Evolutionary conservation across 352 stramenopile genomes (phyloP), one percentile per base, ranked within the genome.

Genomic region (Aphanomyces cochlioides): DNA sequence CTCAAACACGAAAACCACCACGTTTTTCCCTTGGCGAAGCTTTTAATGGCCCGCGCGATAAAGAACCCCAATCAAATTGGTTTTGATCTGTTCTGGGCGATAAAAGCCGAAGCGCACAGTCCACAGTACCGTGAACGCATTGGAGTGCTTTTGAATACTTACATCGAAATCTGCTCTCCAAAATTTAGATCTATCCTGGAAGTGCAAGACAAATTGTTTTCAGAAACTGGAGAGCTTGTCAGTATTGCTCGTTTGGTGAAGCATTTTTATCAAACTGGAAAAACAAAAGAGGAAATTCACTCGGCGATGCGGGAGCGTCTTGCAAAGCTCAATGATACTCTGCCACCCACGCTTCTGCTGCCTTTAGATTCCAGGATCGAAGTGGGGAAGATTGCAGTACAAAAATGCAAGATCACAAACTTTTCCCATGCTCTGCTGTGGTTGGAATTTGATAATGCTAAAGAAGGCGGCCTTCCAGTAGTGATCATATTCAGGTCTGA

Each of bases 351-450:
- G 78, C 77, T 98, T 0, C 92, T 90, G 4, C 66, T 98, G 8
- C 87, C 93, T 47, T 87, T 89, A 7, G 76, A 84, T 56, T 85
- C 87, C 72, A 37, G 85, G 87, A 15, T 94, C 89, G 58, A 94
- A 87, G 72, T 90, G 67, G 38, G 73, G 59, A 90, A 88, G 0
- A 76, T 98, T 36, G 81, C 92, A 47, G 74, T 92, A 5, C 76
- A 88, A 5, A 89, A 88, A 60, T 97, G 90, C 71, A 79, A 83
- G 12, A 90, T 98, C 39, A 98, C 98, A 93, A 89, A 93, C 69
- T 96, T 82, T 13, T 97, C 97, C 74, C 97, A 98, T 71, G 78
- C 87, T 3, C 93, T 93, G 13, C 79, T 98, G 0, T 89, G 90
- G 67, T 76, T 98, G 12, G 85, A 92, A 19, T 89, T 98, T 10